Evolutionary conservation across 345 rosid species (phyloP).

Genomic region (Melastoma malabathricum): DNA sequence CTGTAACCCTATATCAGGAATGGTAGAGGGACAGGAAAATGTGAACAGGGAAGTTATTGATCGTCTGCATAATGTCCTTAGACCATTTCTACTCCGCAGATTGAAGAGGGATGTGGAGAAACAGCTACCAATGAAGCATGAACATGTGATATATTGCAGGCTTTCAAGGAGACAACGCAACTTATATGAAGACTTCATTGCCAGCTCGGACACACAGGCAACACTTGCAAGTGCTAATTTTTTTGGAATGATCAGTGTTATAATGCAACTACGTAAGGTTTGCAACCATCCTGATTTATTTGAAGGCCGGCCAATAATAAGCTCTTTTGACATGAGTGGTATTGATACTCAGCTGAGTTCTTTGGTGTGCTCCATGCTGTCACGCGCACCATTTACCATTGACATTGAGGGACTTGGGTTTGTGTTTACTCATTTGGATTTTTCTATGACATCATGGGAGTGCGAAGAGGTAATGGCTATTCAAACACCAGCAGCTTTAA

Average conservation of each 20-base stretch:
- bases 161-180: slow-evolving; percentile 96
- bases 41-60: slow-evolving; percentile 96
- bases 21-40: slow-evolving; percentile 98
- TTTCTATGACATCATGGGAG: slow-evolving; percentile 86
- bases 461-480: slow-evolving; percentile 57
- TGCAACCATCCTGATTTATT: slow-evolving; percentile 99
- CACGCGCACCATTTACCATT: slow-evolving; percentile 47
- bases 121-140: slow-evolving; percentile 87
- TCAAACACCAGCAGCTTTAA: slow-evolving; percentile 61
- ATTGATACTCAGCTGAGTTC: slow-evolving; percentile 67
- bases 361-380: slow-evolving; percentile 53
- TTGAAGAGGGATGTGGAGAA: slow-evolving; percentile 97
- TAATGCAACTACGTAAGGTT: slow-evolving; percentile 99
- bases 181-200: slow-evolving; percentile 97
- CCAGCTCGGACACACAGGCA: slow-evolving; percentile 97
- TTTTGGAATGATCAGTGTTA: slow-evolving; percentile 98
- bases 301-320: slow-evolving; percentile 97
- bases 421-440: slow-evolving; percentile 67
- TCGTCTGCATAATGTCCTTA: slow-evolving; percentile 97
- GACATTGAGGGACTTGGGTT: slow-evolving; percentile 63
- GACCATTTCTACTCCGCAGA: slow-evolving; percentile 92
- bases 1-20: slow-evolving; percentile 94
- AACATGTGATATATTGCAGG: slow-evolving; percentile 89
- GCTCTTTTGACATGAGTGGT: slow-evolving; percentile 90
- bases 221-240: slow-evolving; percentile 88